These are phyloP conservation scores for Quaeritorhiza haematococci DNA, from an alignment of 371 early-diverging fungal species.

Conservation along the genomic window DNA sequence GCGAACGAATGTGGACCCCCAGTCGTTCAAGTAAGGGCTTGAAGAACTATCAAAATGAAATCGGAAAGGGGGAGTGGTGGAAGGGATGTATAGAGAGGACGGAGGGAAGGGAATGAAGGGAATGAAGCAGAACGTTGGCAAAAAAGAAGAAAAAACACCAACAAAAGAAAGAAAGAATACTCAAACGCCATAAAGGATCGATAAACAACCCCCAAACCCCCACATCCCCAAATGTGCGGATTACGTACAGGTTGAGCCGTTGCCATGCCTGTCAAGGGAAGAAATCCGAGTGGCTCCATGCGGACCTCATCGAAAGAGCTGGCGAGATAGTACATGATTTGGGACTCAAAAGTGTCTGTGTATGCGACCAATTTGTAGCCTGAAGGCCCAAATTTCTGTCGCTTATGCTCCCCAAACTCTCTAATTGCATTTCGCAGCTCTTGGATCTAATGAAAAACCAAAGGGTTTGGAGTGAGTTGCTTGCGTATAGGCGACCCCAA, in stretches of 20 bases:
- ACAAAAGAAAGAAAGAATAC: neutral
- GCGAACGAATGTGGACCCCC: conserved; percentile 31
- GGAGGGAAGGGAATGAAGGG: no score
- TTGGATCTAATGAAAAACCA: conserved; percentile 51
- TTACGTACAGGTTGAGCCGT: conserved; percentile 20
- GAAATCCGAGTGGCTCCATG: conserved; percentile 49
- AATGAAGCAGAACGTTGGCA: no score
- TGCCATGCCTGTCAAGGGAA: conserved; percentile 49
- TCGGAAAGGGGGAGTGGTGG: no score
- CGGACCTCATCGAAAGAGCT: conserved; percentile 51
- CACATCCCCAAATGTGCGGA: no score
- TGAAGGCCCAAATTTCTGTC: conserved; percentile 35
- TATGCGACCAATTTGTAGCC: conserved; percentile 40
- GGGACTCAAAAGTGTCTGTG: conserved; percentile 47
- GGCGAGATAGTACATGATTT: conserved; percentile 53
- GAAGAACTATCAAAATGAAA: conserved; percentile 34
- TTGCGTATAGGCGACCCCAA: no score
- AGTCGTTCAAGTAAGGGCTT: conserved; percentile 43
- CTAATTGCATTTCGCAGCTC: conserved; percentile 47
- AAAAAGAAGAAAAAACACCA: neutral
- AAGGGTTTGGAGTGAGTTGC: conserved; percentile 8
- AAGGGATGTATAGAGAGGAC: no score
- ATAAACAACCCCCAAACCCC: neutral
- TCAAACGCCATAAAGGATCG: neutral
- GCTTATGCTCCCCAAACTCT: conserved; percentile 40